Conservation (phyloP, 345 rosid species). For the Crucihimalaya himalaica region DNA sequence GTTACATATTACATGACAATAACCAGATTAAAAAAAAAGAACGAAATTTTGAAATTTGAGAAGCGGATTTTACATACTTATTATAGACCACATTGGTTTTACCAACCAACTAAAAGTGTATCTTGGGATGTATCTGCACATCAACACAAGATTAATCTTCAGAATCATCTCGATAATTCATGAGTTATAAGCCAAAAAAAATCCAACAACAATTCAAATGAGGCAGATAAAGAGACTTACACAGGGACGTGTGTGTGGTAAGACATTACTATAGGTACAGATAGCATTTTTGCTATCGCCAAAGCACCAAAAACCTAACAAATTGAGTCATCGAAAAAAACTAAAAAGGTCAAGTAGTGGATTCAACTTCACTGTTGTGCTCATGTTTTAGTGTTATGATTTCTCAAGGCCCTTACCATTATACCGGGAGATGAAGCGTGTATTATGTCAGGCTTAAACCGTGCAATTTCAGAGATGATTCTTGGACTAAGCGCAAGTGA, state of each 20-base stretch:
- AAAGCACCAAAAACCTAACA: constrained; percentile 95
- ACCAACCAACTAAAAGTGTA: constrained; percentile 99
- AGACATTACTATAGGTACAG: constrained; percentile 98
- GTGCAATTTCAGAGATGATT: constrained; percentile 92
- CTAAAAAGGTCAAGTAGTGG: background rate
- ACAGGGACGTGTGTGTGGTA: constrained; percentile 99
- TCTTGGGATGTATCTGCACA: constrained; percentile 88
- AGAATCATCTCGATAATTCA: constrained; percentile 1
- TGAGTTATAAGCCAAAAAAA: background rate
- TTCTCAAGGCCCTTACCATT: constrained; percentile 54
- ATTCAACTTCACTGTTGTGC: background rate
- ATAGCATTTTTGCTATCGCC: constrained; percentile 74
- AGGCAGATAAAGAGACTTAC: constrained; percentile 55
- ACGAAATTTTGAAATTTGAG: background rate
- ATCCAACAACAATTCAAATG: background rate
- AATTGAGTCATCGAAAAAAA: constrained; percentile 2
- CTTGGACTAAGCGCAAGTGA: constrained; percentile 97
- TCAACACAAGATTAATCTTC: constrained; percentile 28
- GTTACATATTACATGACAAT: constrained; percentile 5
- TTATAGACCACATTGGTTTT: constrained; percentile 92
- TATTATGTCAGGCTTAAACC: constrained; percentile 97
- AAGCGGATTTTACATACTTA: constrained; percentile 58
- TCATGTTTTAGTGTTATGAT: constrained; percentile 1
- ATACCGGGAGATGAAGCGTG: constrained; percentile 99
- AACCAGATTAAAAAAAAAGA: background rate